These are phyloP conservation scores for Aurantiochytrium sp. DNA, from an alignment of 108 stramenopile species.

Conservation along the genomic window DNA sequence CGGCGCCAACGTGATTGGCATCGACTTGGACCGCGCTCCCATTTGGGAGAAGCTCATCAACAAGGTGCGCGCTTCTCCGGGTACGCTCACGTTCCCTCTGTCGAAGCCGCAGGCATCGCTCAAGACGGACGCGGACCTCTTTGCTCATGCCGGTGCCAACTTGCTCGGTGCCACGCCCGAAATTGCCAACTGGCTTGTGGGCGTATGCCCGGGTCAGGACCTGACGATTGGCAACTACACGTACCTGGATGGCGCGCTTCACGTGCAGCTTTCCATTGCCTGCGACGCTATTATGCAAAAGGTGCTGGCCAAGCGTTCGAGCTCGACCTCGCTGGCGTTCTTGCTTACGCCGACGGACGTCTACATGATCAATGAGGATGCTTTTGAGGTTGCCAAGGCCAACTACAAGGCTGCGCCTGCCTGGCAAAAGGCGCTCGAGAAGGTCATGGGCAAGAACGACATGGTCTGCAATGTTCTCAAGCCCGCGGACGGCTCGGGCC, in stretches of 20 bases:
- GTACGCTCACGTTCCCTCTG: slow-evolving; percentile 86
- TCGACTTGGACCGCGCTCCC: slow-evolving; percentile 79
- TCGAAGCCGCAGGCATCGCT: slow-evolving; percentile 45
- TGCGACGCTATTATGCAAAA: slow-evolving; percentile 66
- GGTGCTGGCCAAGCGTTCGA: slow-evolving; percentile 47
- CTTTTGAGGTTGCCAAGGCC: slow-evolving; percentile 62
- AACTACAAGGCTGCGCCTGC: slow-evolving; percentile 47
- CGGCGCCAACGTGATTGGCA: slow-evolving; percentile 86
- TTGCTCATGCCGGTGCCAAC: slow-evolving; percentile 72
- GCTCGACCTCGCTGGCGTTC: slow-evolving; percentile 69
- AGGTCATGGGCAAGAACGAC: slow-evolving; percentile 42
- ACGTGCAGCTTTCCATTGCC: slow-evolving; percentile 87
- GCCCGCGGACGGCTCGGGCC: slow-evolving; percentile 19
- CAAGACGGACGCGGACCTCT: slow-evolving; percentile 61
- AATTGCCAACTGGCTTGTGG: slow-evolving; percentile 85
- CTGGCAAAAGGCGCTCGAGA: slow-evolving; percentile 11
- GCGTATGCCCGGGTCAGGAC: slow-evolving; percentile 65
- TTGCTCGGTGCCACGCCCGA: slow-evolving; percentile 83
- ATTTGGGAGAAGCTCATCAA: slow-evolving; percentile 84
- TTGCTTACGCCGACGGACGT: slow-evolving; percentile 96
- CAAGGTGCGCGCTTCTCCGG: slow-evolving; percentile 65
- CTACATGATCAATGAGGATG: slow-evolving; percentile 82
- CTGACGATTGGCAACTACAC: slow-evolving; percentile 87
- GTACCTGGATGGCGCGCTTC: slow-evolving; percentile 89
- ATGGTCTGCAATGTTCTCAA: slow-evolving; percentile 55